These are phyloP conservation scores for Verbena officinalis DNA, from an alignment of 257 asterid genomes.

Conservation along the genomic window DNA sequence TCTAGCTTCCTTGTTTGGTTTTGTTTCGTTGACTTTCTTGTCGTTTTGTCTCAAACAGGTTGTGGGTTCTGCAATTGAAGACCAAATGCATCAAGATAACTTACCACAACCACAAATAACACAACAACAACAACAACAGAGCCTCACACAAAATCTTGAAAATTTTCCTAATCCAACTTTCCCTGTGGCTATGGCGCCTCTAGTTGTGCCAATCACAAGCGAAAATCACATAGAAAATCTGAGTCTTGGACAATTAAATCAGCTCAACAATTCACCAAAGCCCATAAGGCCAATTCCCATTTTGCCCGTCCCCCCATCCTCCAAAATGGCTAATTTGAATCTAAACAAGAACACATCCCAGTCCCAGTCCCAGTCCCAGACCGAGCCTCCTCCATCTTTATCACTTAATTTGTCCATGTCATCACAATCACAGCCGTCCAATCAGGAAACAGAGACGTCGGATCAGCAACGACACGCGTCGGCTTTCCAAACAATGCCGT, in stretches of 20 bases:
- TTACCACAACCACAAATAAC: slow-evolving; percentile 33
- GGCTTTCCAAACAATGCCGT: slow-evolving; percentile 62
- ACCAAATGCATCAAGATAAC: slow-evolving; percentile 45
- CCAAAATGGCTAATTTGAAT: slow-evolving; percentile 76
- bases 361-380: slow-evolving; percentile 38
- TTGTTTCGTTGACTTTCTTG: not conserved
- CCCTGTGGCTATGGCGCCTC: slow-evolving; percentile 41
- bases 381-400: slow-evolving; percentile 49
- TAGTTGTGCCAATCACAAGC: slow-evolving; percentile 30
- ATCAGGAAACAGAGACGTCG: slow-evolving; percentile 17
- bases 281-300: slow-evolving; percentile 67
- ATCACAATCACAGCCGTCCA: slow-evolving; percentile 29
- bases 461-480: slow-evolving; percentile 44
- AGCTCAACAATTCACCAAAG: slow-evolving; percentile 55
- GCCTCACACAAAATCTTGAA: slow-evolving; percentile 37
- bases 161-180: slow-evolving; percentile 42
- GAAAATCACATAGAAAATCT: slow-evolving; percentile 38
- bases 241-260: slow-evolving; percentile 44
- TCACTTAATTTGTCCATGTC: slow-evolving; percentile 62
- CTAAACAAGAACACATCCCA: slow-evolving; percentile 44
- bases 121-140: slow-evolving; percentile 43
- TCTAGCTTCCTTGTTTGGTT: not conserved
- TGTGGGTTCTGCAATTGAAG: slow-evolving; percentile 49
- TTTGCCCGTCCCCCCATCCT: slow-evolving; percentile 74
- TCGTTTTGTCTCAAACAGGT: slow-evolving; percentile 41